phyloP scores from a whole-genome alignment of 257 asterid genomes.

The Lycium ferocissimum region DNA sequence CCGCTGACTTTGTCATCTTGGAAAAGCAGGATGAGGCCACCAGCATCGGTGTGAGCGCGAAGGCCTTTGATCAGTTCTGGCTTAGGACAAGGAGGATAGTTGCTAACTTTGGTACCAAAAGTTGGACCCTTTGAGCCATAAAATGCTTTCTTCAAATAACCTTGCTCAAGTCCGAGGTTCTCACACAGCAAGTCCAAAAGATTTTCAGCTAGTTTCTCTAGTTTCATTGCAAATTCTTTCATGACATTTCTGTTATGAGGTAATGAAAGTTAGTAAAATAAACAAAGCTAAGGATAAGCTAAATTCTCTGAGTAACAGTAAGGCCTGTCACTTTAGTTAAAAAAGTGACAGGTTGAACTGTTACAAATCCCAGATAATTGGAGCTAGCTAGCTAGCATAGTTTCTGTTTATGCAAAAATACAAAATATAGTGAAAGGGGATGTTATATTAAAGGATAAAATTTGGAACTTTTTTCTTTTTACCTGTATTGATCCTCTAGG shows the following conservation, averaged over 20 bases:
- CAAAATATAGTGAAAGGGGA: not conserved
- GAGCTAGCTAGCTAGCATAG: conserved; percentile 2
- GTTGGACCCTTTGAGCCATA: conserved; percentile 68
- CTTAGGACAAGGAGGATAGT: conserved; percentile 74
- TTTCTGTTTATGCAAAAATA: not conserved
- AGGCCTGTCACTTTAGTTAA: conserved; percentile 17
- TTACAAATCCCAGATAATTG: conserved; percentile 36
- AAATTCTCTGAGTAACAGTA: not conserved
- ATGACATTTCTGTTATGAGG: conserved; percentile 52
- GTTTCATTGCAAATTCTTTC: conserved; percentile 64
- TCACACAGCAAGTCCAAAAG: conserved; percentile 73
- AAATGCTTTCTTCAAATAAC: conserved; percentile 69
- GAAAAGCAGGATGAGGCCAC: conserved; percentile 74
- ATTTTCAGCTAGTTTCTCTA: conserved; percentile 69
- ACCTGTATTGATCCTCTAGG: conserved; percentile 73
- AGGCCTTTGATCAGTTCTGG: conserved; percentile 82
- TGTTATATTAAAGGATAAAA: not conserved
- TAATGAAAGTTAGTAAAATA: not conserved
- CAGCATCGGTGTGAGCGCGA: conserved; percentile 81
- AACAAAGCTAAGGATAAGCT: not conserved
- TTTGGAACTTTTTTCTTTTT: not conserved
- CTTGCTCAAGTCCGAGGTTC: conserved; percentile 75
- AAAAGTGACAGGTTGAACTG: conserved; percentile 26
- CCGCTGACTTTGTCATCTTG: conserved; percentile 83
- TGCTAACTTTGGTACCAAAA: conserved; percentile 79